Conservation (phyloP, 2,329 filamentous ascomycete species). For the Verticillium zaregamsianum region DNA sequence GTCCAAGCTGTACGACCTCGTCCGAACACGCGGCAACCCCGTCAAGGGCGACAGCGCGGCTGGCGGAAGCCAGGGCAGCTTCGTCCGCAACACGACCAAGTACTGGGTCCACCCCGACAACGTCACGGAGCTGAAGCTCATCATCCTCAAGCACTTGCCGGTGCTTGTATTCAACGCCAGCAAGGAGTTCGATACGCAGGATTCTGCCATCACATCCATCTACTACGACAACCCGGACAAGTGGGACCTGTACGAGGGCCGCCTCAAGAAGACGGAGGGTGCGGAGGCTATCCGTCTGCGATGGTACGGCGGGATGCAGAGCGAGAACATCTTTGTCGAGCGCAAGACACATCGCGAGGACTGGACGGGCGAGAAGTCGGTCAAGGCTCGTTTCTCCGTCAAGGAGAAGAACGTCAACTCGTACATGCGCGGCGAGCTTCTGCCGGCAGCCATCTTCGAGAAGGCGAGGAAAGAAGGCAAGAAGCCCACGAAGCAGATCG, state of each 20-base stretch:
- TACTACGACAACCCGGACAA: conserved; percentile 95
- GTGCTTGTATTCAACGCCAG: conserved; percentile 96
- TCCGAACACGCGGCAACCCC: conserved; percentile 88
- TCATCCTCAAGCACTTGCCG: conserved; percentile 94
- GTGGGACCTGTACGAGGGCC: conserved; percentile 91
- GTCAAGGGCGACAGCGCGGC: conserved; percentile 88
- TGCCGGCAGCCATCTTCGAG: conserved; percentile 86
- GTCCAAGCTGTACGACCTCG: conserved; percentile 91
- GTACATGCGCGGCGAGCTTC: conserved; percentile 79
- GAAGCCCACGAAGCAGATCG: conserved; percentile 87
- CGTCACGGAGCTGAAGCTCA: conserved; percentile 95
- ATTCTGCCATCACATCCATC: conserved; percentile 95
- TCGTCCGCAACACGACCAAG: conserved; percentile 95
- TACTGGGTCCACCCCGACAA: conserved; percentile 99
- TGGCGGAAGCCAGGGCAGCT: conserved; percentile 89
- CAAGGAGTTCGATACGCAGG: conserved; percentile 89
- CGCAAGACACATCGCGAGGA: conserved; percentile 97
- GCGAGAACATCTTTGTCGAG: conserved; percentile 93
- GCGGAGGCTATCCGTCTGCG: conserved; percentile 93
- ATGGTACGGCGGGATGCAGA: conserved; percentile 98
- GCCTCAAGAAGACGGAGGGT: conserved; percentile 95
- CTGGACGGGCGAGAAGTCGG: conserved; percentile 98
- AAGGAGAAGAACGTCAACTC: conserved; percentile 98
- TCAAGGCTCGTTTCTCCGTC: conserved; percentile 90
- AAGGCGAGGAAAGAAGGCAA: conserved; percentile 95